Conservation (phyloP, 2,329 filamentous ascomycete genomes). For the Plenodomus biglobosus region DNA sequence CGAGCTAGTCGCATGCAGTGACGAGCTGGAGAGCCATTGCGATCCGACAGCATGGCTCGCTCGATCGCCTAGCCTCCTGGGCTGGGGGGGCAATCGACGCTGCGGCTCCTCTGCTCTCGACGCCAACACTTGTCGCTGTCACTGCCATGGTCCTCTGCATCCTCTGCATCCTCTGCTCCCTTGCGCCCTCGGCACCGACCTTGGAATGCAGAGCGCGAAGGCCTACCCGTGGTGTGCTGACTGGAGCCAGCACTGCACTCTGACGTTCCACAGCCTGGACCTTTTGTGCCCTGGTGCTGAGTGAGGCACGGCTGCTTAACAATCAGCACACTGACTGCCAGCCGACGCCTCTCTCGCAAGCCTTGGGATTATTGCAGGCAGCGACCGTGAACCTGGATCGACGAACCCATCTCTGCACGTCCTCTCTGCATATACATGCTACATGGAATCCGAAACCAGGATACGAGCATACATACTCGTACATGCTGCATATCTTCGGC, state of each 20-base stretch:
- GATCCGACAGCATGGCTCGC: constrained; percentile 7
- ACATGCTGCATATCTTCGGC: background rate
- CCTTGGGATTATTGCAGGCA: constrained; percentile 4
- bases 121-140: constrained; percentile 13
- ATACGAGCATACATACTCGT: background rate
- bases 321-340: constrained; percentile 6
- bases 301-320: too few relatives aligned
- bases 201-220: constrained; percentile 15
- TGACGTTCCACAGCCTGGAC: constrained; percentile 28
- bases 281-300: too few relatives aligned
- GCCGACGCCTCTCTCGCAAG: constrained; percentile 10
- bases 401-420: background rate
- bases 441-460: background rate
- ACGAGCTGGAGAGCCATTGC: constrained; percentile 2
- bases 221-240: constrained; percentile 22
- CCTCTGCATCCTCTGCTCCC: too few relatives aligned
- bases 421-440: background rate
- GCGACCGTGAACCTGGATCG: constrained; percentile 17
- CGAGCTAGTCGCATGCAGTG: constrained; percentile 6
- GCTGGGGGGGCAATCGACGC: background rate
- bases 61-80: background rate
- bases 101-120: constrained; percentile 4
- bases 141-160: too few relatives aligned
- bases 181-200: constrained; percentile 10
- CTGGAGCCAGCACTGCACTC: constrained; percentile 40